A percentile compares a stretch with the other conserved stretches of the same genome.
Conservation (phyloP, 306 rosid species). For the barrel medic (Medicago truncatula) region MtrunA17r5.0-ANR NC_053044.1:48008501-48009000, state of each 20-base stretch:
- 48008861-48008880: conserved; percentile 31
- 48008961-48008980: conserved; percentile 85
- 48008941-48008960: conserved; percentile 28
- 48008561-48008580: conserved; percentile 81
- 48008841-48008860: conserved; percentile 81
- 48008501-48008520: conserved; percentile 81
- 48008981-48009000: conserved; percentile 75
- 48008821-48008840: conserved; percentile 71
- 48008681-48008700: neutral
- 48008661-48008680: neutral
- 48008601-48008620: conserved; percentile 28
- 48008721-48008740: conserved; percentile 89
- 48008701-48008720: conserved; percentile 4
- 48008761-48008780: conserved; percentile 79
- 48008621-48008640: conserved; percentile 39
- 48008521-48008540: conserved; percentile 71
- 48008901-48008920: neutral
- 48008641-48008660: neutral
- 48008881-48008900: conserved; percentile 28
- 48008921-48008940: neutral
- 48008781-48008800: conserved; percentile 78
- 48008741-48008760: conserved; percentile 74
- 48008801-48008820: conserved; percentile 63
- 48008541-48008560: conserved; percentile 77
- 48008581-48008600: conserved; percentile 96